Evolutionary conservation across 495 filamentous ascomycete genomes (phyloP).

Genomic region (Penicillium cosmopolitanum): DNA sequence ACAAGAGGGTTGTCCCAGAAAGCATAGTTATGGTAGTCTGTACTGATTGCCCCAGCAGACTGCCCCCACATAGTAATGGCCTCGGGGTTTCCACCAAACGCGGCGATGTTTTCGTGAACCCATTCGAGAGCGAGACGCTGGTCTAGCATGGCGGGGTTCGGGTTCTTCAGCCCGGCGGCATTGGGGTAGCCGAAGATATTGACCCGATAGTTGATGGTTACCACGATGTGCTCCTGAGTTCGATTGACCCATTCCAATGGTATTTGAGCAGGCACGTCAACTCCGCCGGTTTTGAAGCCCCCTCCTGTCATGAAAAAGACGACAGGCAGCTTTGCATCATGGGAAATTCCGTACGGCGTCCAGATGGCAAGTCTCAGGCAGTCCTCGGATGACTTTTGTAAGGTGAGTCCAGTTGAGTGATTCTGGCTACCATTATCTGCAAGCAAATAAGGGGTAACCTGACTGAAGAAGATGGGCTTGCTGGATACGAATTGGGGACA

Average conservation of each 20-base stretch:
- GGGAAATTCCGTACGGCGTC: conserved; percentile 28
- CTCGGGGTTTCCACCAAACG: conserved; percentile 30
- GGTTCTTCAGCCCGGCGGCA: conserved; percentile 13
- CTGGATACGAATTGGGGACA: conserved; percentile 14
- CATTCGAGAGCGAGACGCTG: conserved; percentile 58
- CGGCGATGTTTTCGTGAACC: conserved; percentile 21
- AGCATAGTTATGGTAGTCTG: conserved; percentile 54
- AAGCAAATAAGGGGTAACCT: conserved; percentile 2
- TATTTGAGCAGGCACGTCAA: conserved; percentile 13
- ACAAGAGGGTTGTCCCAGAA: conserved; percentile 41
- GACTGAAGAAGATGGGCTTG: conserved; percentile 10
- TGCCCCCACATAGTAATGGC: conserved; percentile 49
- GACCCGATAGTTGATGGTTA: conserved; percentile 23
- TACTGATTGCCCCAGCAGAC: conserved; percentile 28
- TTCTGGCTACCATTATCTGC: conserved; percentile 13
- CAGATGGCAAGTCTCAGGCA: conserved; percentile 55
- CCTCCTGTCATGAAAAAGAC: conserved; percentile 19
- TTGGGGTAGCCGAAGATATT: conserved; percentile 24
- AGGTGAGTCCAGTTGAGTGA: conserved; percentile 5
- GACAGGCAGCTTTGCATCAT: conserved; percentile 18
- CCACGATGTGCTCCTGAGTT: conserved; percentile 21
- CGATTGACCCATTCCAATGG: conserved; percentile 14
- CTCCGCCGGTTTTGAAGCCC: conserved; percentile 15
- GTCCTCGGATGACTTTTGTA: conserved; percentile 40
- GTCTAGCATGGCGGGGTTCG: conserved; percentile 59